Percentiles rank a stretch among this genome's conserved stretches.
These are phyloP conservation scores for Amauroascus verrucosus DNA, from an alignment of 2,329 filamentous ascomycete genomes.

Conservation along the genomic window DNA sequence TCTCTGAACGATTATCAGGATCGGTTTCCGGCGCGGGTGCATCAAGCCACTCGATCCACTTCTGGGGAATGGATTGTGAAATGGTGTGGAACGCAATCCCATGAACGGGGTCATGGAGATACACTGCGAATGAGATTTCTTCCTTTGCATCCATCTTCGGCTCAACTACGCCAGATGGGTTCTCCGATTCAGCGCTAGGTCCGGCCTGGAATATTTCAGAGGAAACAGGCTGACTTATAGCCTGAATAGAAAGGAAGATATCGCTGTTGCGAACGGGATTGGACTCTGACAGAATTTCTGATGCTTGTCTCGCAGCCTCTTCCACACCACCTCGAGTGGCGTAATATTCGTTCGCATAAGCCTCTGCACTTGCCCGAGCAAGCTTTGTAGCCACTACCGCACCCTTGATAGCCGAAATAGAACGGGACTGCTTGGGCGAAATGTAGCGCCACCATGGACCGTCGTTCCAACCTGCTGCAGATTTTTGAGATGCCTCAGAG, in stretches of 20 bases:
- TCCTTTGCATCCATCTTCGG: conserved; percentile 38
- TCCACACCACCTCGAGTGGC: conserved; percentile 66
- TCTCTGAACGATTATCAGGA: conserved; percentile 31
- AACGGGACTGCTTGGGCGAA: conserved; percentile 53
- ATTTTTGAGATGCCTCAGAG: conserved; percentile 17
- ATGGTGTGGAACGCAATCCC: conserved; percentile 75
- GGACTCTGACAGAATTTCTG: conserved; percentile 65
- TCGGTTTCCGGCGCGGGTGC: conserved; percentile 43
- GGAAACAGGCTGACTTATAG: conserved; percentile 57
- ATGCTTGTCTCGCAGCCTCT: conserved; percentile 66
- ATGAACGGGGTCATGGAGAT: conserved; percentile 77
- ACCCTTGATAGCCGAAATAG: conserved; percentile 69
- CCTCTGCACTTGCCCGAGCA: conserved; percentile 77
- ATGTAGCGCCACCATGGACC: conserved; percentile 83
- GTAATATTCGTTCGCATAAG: conserved; percentile 79
- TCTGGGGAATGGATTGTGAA: conserved; percentile 70
- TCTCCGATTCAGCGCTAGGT: conserved; percentile 29
- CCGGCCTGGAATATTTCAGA: conserved; percentile 57
- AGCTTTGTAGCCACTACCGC: conserved; percentile 82
- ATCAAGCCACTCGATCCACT: conserved; percentile 89
- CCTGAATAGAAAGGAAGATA: conserved; percentile 92
- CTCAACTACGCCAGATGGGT: conserved; percentile 27
- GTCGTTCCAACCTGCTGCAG: conserved; percentile 60
- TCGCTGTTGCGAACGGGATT: conserved; percentile 90
- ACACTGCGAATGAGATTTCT: conserved; percentile 65